These are phyloP conservation scores for Vinca minor DNA, from an alignment of 257 asterid genomes.

Conservation along the genomic window DNA sequence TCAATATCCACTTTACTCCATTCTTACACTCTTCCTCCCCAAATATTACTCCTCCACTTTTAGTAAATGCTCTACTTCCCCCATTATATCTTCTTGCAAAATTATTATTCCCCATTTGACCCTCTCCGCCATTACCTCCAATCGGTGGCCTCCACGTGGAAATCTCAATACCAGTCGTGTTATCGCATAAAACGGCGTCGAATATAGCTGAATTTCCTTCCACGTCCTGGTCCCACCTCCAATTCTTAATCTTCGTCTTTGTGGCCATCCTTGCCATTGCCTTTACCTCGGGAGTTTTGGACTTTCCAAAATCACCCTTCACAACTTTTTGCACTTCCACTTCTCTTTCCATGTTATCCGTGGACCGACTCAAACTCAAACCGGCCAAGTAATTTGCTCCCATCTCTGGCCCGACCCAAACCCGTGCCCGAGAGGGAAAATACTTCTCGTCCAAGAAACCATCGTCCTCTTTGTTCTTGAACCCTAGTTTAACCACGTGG, in stretches of 20 bases:
- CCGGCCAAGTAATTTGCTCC: constrained; percentile 75
- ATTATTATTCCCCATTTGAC: not conserved
- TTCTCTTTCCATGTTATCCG: constrained; percentile 52
- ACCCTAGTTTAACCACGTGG: constrained; percentile 63
- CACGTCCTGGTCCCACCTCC: constrained; percentile 94
- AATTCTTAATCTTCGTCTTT: constrained; percentile 47
- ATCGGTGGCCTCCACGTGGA: constrained; percentile 55
- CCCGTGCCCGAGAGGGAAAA: constrained; percentile 65
- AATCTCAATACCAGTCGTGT: constrained; percentile 47
- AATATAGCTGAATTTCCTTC: constrained; percentile 66
- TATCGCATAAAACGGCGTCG: constrained; percentile 56
- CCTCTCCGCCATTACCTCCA: constrained; percentile 19
- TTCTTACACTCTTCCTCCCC: constrained; percentile 57
- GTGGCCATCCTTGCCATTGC: constrained; percentile 46
- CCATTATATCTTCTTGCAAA: constrained; percentile 44
- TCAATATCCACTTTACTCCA: constrained; percentile 59
- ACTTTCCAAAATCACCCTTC: constrained; percentile 48
- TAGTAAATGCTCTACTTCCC: constrained; percentile 47
- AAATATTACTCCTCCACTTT: constrained; percentile 62
- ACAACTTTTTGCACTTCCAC: constrained; percentile 47
- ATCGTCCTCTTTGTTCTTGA: constrained; percentile 27
- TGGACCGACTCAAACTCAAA: constrained; percentile 68
- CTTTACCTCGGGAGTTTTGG: constrained; percentile 42
- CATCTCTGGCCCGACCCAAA: constrained; percentile 83
- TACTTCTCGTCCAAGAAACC: constrained; percentile 45